Base-by-base conservation (phyloP, 495 filamentous ascomycete genomes). In the Penicillium dipodomyicola region DNA sequence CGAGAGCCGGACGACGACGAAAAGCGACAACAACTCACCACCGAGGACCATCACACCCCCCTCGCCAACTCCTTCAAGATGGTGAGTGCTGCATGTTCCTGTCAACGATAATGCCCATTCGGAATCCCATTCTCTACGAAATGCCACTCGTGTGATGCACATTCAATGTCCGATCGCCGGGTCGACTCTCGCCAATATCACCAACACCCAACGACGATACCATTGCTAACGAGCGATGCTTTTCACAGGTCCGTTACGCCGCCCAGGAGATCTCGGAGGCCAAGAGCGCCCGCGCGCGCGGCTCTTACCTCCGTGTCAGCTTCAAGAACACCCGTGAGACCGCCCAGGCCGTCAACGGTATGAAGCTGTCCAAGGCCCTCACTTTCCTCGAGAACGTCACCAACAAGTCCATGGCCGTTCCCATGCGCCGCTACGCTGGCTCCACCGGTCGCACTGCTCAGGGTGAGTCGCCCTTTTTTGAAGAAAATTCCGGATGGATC, bases 301-400 rank as follows among this genome's bases (percentile, higher is more conserved):
- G 95, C 76, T 89, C 92, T 74, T 97, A 97, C 85, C 90, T 99
- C 64, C 92, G 94, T 69, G 92, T 96, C 72, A 94, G 89, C 67
- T 97, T 96, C 88, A 97, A 97, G 86, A 97, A 98, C 86, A 97
- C 94, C 77, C 90, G 93, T 73, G 95, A 99, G 83, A 96, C 94
- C 62, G 95, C 94, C 55, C 92, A 97, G 82, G 92, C 93, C 61
- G 92, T 97, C 86, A 97, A 91, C 79, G 93, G 94, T 78, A 96
- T 93, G 94, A 97, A 97, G 84, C 82, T 97, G 70, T 80, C 87
- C 77, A 94, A 94, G 71, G 95, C 94, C 62, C 79, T 96, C 65
- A 84, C 81, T 70, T 99, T 92, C 87, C 87, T 99, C 72, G 90
- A 94, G 81, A 97, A 97, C 76, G 94, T 99, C 65, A 84, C 86